A percentile compares a stretch with the other conserved stretches of the same genome.
Conservation (phyloP, 129 eudicot genomes). For the Arctium lappa region DNA sequence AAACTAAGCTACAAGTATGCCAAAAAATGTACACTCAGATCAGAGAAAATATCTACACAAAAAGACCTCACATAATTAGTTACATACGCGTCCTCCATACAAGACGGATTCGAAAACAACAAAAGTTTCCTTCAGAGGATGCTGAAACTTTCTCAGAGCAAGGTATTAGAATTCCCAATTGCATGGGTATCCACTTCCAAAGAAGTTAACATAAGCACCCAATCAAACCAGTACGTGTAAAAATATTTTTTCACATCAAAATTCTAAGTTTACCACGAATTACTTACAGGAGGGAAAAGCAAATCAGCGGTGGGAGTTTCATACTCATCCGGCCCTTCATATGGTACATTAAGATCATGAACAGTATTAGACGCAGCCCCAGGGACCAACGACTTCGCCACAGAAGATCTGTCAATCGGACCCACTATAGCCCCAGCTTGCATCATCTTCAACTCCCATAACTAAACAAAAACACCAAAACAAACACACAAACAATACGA, state of each 20-base stretch:
- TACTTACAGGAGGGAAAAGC: constrained; percentile 84
- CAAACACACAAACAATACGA: neutral
- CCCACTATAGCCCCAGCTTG: constrained; percentile 74
- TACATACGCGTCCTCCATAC: neutral
- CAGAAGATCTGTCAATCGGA: constrained; percentile 77
- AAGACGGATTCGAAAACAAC: neutral
- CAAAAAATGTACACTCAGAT: neutral
- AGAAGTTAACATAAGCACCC: neutral
- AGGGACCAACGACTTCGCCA: constrained; percentile 40
- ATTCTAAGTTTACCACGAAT: neutral
- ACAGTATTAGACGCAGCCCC: constrained; percentile 65
- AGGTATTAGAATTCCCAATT: neutral
- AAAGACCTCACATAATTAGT: neutral
- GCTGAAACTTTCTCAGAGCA: neutral
- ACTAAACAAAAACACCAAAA: constrained; percentile 32
- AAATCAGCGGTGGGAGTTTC: constrained; percentile 95
- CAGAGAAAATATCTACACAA: neutral
- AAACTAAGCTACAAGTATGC: neutral
- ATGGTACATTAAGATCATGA: constrained; percentile 90
- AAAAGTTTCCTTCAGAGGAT: neutral
- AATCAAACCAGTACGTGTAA: neutral
- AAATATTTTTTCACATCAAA: neutral
- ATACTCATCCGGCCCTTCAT: constrained; percentile 90
- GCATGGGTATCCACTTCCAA: constrained; percentile 1
- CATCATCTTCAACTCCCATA: constrained; percentile 94